Conservation (phyloP, 768 basidiomycete genomes). For the Russula sp. region DNA sequence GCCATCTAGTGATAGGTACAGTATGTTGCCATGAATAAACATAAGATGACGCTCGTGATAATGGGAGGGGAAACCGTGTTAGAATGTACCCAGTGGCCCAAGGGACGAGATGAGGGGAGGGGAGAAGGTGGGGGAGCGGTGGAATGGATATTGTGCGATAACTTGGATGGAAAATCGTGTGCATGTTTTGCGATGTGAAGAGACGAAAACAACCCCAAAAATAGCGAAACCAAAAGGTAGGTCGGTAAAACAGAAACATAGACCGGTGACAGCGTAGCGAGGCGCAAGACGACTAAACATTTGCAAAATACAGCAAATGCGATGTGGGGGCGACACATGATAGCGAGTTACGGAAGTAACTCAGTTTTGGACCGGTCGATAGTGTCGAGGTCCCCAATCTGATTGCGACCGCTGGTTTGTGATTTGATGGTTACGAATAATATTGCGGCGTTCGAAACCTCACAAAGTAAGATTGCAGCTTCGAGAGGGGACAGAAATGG, state of each 20-base stretch:
- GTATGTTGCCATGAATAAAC: constrained; percentile 26
- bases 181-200: constrained; percentile 8
- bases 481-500: not conserved
- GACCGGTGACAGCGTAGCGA: constrained; percentile 8
- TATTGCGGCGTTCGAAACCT: constrained; percentile 5
- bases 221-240: constrained; percentile 6
- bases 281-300: not conserved
- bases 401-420: constrained; percentile 1
- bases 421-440: constrained; percentile 6
- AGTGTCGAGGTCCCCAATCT: not conserved
- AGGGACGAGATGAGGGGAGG: not conserved
- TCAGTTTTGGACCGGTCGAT: not conserved
- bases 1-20: constrained; percentile 26
- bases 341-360: not conserved
- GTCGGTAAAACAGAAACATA: constrained; percentile 8
- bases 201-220: constrained; percentile 8
- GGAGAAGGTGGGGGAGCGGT: too few species aligned
- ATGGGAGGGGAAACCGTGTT: not conserved
- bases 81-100: constrained; percentile 8
- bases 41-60: constrained; percentile 22
- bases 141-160: constrained; percentile 16
- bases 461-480: not conserved
- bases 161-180: constrained; percentile 3
- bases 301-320: constrained; percentile 1
- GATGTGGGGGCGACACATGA: not conserved